phyloP scores from a whole-genome alignment of 2,329 filamentous ascomycete genomes.

The Arachnomyces sp. region DNA sequence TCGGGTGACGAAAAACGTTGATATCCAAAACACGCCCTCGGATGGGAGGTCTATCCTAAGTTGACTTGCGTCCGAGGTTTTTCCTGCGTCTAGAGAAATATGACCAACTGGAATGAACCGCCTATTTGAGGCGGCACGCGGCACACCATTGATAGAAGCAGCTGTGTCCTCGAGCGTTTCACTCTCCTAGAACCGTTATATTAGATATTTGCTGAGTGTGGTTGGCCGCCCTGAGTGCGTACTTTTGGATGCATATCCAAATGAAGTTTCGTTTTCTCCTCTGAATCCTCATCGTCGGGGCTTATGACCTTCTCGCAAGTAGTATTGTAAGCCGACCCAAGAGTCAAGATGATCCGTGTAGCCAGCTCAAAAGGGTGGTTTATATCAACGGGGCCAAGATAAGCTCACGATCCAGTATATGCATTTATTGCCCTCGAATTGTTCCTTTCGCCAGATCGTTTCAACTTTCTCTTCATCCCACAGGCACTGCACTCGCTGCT shows the following conservation, averaged over 20 bases:
- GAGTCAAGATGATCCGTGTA: too few relatives aligned
- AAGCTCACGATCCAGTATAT: slow-evolving; percentile 18
- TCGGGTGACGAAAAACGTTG: slow-evolving; percentile 12
- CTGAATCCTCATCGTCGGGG: too few relatives aligned
- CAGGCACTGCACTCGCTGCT: slow-evolving; percentile 15
- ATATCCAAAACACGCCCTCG: slow-evolving; percentile 14
- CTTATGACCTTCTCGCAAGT: too few relatives aligned
- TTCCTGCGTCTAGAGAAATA: slow-evolving; percentile 15
- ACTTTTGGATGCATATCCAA: too few relatives aligned
- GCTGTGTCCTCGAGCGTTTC: slow-evolving; percentile 13
- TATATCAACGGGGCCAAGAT: too few relatives aligned
- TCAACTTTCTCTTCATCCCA: slow-evolving; percentile 16
- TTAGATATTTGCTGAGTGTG: too few relatives aligned
- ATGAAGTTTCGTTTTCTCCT: too few relatives aligned
- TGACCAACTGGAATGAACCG: slow-evolving; percentile 15
- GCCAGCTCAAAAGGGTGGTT: too few relatives aligned
- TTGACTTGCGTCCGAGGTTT: slow-evolving; percentile 10
- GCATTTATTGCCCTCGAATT: slow-evolving; percentile 13
- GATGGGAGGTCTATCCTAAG: slow-evolving; percentile 9
- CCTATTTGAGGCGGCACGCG: slow-evolving; percentile 9
- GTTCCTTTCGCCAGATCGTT: slow-evolving; percentile 10
- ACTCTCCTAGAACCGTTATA: not conserved
- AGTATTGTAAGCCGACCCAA: too few relatives aligned
- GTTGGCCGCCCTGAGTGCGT: not conserved
- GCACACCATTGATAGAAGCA: slow-evolving; percentile 10